Evolutionary conservation across 805 yeast genomes (phyloP).

Genomic region (Pichia scutulata): DNA sequence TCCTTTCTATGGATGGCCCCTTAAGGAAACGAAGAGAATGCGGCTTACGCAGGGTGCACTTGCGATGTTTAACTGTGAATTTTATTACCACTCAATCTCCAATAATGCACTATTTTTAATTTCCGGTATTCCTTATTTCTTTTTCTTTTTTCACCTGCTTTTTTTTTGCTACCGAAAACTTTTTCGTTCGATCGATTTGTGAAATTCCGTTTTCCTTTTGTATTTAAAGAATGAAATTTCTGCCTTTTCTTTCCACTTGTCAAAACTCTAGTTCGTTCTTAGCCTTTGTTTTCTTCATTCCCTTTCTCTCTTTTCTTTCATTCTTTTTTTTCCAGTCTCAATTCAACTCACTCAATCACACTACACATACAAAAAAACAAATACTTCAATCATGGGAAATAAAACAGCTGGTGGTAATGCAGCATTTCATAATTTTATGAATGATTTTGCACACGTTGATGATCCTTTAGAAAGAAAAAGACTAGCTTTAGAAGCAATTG

Average conservation of each 20-base stretch:
- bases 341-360: background rate
- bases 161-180: background rate
- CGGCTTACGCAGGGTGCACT: background rate
- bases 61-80: background rate
- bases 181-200: background rate
- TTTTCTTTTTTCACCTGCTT: background rate
- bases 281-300: too few species aligned
- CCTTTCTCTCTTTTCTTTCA: background rate
- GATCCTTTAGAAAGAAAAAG: constrained; percentile 86
- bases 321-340: background rate
- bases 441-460: constrained; percentile 72
- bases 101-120: background rate
- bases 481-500: constrained; percentile 76
- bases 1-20: background rate
- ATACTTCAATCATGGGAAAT: constrained; percentile 6
- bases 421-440: constrained; percentile 76
- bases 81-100: background rate
- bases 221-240: background rate
- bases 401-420: constrained; percentile 69
- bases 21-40: background rate
- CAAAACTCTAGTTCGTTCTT: too few species aligned
- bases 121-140: background rate
- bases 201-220: background rate
- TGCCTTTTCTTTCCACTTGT: too few species aligned
- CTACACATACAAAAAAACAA: background rate